Percentiles rank a stretch among this genome's conserved stretches.
These are phyloP conservation scores for Ananas comosus DNA, from an alignment of 176 grass and related monocot species.

Conservation along the genomic window DNA sequence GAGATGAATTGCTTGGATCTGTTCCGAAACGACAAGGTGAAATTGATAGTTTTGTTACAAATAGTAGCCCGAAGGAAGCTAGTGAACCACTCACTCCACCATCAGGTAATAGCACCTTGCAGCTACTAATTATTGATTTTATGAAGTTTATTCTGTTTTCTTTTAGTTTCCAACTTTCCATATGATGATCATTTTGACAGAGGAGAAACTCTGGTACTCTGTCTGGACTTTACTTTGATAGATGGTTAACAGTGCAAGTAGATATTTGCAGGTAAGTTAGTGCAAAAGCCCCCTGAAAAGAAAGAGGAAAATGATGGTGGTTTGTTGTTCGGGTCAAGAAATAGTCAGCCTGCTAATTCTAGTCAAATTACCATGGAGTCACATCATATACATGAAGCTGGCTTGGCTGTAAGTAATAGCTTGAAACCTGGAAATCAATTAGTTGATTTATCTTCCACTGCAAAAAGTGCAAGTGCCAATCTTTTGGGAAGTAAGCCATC, in stretches of 20 bases:
- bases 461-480: slow-evolving; percentile 20
- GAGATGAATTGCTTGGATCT: slow-evolving; percentile 27
- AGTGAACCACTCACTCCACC: slow-evolving; percentile 22
- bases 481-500: slow-evolving; percentile 34
- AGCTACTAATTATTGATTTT: neutral
- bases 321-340: slow-evolving; percentile 17
- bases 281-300: neutral
- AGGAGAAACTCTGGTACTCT: no score
- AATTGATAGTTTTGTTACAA: slow-evolving; percentile 24
- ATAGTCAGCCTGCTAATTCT: slow-evolving; percentile 15
- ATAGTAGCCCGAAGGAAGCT: slow-evolving; percentile 23
- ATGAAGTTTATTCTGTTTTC: slow-evolving; percentile 13
- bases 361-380: slow-evolving; percentile 22
- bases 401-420: slow-evolving; percentile 25
- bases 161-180: slow-evolving; percentile 33
- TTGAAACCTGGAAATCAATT: slow-evolving; percentile 22
- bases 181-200: slow-evolving; percentile 2
- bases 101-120: slow-evolving; percentile 27
- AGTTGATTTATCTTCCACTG: slow-evolving; percentile 24
- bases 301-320: slow-evolving; percentile 13
- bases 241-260: no score
- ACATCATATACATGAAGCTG: slow-evolving; percentile 5
- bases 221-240: no score
- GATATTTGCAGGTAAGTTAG: no score
- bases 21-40: slow-evolving; percentile 27